These are phyloP conservation scores for Fraxinus americana DNA, from an alignment of 257 asterid genomes.

Conservation along the genomic window DNA sequence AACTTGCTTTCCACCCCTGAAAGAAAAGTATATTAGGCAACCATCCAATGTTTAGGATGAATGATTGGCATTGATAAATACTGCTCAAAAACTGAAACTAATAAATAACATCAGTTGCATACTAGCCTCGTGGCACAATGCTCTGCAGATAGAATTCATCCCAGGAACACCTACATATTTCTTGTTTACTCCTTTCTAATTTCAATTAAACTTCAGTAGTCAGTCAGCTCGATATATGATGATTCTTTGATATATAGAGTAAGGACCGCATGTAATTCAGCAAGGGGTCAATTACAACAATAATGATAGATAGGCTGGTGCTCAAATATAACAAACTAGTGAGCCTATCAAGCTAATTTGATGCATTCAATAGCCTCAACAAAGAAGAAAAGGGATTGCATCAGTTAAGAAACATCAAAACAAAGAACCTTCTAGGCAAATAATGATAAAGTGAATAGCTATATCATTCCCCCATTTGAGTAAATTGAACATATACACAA, in stretches of 20 bases:
- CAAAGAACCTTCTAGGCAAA: not conserved
- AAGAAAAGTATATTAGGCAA: slow-evolving; percentile 18
- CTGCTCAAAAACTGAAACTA: slow-evolving; percentile 18
- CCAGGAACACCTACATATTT: slow-evolving; percentile 89
- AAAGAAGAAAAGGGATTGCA: not conserved
- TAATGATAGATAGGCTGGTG: not conserved
- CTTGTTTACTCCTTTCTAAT: slow-evolving; percentile 64
- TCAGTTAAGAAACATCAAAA: not conserved
- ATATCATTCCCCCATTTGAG: not conserved
- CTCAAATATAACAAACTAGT: not conserved
- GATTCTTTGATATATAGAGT: not conserved
- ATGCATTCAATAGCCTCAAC: too few relatives aligned
- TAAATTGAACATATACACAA: not conserved
- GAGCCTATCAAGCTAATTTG: not conserved
- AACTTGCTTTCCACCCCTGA: slow-evolving; percentile 74
- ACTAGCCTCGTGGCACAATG: slow-evolving; percentile 80
- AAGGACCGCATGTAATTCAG: not conserved
- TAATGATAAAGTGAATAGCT: not conserved
- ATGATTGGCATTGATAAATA: not conserved
- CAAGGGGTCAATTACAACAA: not conserved
- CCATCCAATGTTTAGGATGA: not conserved
- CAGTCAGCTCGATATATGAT: slow-evolving; percentile 20
- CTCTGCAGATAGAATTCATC: slow-evolving; percentile 84
- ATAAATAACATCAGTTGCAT: slow-evolving; percentile 15
- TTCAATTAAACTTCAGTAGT: slow-evolving; percentile 28